These are phyloP conservation scores for Noccaea caerulescens DNA, from an alignment of 345 rosid genomes.

Conservation along the genomic window DNA sequence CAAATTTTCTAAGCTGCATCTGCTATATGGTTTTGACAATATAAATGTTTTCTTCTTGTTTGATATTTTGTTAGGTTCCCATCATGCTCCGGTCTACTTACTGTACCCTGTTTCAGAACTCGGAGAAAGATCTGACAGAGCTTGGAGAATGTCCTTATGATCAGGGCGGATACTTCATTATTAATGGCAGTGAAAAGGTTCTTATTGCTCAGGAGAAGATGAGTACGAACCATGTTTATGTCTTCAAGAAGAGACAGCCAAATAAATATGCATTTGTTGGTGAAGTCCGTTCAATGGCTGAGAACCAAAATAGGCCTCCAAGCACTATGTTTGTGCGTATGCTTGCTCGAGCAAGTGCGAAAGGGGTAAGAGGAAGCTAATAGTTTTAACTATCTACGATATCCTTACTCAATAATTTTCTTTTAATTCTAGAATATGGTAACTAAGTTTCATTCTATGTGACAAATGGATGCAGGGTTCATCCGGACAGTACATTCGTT, in stretches of 20 bases:
- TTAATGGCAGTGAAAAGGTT: conserved; percentile 99
- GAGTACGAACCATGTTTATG: conserved; percentile 98
- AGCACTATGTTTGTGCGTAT: conserved; percentile 98
- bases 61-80: conserved; percentile 62
- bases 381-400: background rate
- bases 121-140: conserved; percentile 97
- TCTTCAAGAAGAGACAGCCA: conserved; percentile 97
- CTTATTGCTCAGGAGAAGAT: conserved; percentile 98
- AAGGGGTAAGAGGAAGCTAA: conserved; percentile 68
- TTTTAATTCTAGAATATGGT: conserved; percentile 7
- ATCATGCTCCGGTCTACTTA: conserved; percentile 98
- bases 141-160: conserved; percentile 99
- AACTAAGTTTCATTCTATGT: background rate
- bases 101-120: conserved; percentile 83
- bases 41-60: conserved; percentile 13
- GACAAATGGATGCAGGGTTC: conserved; percentile 67
- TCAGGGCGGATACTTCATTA: conserved; percentile 97
- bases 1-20: conserved; percentile 11
- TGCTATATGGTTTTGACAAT: background rate
- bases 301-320: conserved; percentile 92
- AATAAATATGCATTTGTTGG: conserved; percentile 89
- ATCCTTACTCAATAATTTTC: background rate
- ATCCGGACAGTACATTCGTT: conserved; percentile 92
- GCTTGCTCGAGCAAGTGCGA: conserved; percentile 97
- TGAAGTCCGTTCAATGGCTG: conserved; percentile 98